Conservation (phyloP, 805 yeast species). For the Yamadazyma akitaensis region DNA sequence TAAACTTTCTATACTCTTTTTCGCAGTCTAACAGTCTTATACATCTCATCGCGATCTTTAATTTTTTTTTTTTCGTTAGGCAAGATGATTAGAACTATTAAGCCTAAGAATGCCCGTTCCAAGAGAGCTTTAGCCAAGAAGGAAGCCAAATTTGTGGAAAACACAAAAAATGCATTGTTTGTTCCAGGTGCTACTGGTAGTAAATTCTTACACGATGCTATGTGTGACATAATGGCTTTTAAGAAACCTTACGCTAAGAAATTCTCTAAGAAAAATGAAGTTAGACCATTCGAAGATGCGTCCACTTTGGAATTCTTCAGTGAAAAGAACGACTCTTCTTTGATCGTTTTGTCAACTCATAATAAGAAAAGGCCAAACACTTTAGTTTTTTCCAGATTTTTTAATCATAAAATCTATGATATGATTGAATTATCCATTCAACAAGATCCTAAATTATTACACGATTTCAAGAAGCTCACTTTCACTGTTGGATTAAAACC, state of each 20-base stretch:
- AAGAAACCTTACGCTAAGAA: constrained; percentile 89
- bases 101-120: constrained; percentile 93
- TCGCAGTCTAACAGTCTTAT: background rate
- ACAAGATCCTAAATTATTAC: constrained; percentile 61
- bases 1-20: background rate
- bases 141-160: constrained; percentile 86
- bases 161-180: constrained; percentile 84
- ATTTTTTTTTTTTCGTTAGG: constrained; percentile 12
- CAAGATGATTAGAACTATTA: constrained; percentile 23
- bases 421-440: constrained; percentile 86
- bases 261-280: constrained; percentile 82
- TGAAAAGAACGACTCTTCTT: constrained; percentile 89
- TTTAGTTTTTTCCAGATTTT: constrained; percentile 82
- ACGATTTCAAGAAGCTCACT: constrained; percentile 77
- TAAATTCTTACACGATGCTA: constrained; percentile 79
- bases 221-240: constrained; percentile 82
- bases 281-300: constrained; percentile 91
- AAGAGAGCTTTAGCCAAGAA: constrained; percentile 89
- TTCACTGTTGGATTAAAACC: constrained; percentile 91
- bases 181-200: constrained; percentile 84
- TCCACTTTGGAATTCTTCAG: constrained; percentile 83
- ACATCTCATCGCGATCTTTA: constrained; percentile 26
- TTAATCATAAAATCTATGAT: constrained; percentile 85
- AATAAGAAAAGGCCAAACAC: constrained; percentile 94
- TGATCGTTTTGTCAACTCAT: constrained; percentile 72